Conservation (phyloP, 768 basidiomycete species). For the Auriculariales sp. region DNA sequence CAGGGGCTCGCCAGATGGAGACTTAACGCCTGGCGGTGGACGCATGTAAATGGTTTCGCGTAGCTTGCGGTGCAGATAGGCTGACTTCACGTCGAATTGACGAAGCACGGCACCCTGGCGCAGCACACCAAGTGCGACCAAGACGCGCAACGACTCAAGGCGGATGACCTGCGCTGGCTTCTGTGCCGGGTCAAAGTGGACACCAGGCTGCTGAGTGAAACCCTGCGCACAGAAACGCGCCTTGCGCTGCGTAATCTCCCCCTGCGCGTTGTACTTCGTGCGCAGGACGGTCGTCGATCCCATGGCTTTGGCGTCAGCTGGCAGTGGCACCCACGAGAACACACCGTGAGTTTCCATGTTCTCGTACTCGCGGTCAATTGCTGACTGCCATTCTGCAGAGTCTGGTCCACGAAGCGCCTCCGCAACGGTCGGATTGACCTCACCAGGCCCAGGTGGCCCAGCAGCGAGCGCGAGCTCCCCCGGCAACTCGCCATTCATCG, state of each 20-base stretch:
- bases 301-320: conserved; percentile 7
- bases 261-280: conserved; percentile 14
- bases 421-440: conserved; percentile 9
- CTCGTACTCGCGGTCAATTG: conserved; percentile 12
- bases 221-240: conserved; percentile 28
- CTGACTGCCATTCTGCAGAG: conserved; percentile 11
- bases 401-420: conserved; percentile 12
- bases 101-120: conserved; percentile 19
- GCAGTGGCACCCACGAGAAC: conserved; percentile 7
- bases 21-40: conserved; percentile 17
- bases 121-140: conserved; percentile 21
- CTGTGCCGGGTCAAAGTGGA: conserved; percentile 14
- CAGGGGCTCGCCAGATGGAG: conserved; percentile 4
- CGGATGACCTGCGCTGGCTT: conserved; percentile 6
- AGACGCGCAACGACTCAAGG: conserved; percentile 16
- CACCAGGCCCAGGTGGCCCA: neutral
- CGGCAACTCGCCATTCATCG: neutral
- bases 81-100: conserved; percentile 27
- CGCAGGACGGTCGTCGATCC: conserved; percentile 15
- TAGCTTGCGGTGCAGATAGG: conserved; percentile 21
- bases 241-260: conserved; percentile 18
- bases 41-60: conserved; percentile 22
- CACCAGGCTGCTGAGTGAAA: conserved; percentile 24
- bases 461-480: neutral
- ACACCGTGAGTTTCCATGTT: conserved; percentile 9